Percentiles rank a stretch among this genome's conserved stretches.
These are phyloP conservation scores for Neofusicoccum sp. DNA, from an alignment of 2,329 filamentous ascomycete genomes.

Conservation along the genomic window DNA sequence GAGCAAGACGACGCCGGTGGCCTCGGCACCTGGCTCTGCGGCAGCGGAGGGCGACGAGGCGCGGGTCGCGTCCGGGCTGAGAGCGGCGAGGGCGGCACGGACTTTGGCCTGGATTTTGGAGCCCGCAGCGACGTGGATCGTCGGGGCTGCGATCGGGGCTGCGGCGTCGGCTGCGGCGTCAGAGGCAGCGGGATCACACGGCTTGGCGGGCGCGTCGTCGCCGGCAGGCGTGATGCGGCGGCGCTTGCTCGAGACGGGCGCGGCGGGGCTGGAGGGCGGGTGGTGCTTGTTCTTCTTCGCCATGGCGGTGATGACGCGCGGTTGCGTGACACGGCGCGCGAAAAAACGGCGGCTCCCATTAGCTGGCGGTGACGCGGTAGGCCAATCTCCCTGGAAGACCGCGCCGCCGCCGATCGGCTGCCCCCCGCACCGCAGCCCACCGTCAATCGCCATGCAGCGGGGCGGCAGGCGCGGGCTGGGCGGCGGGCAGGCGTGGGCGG, in stretches of 20 bases:
- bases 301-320: constrained; percentile 12
- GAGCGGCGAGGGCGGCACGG: background rate
- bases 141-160: background rate
- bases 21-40: background rate
- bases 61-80: background rate
- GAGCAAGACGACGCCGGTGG: background rate
- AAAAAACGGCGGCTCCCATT: background rate
- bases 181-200: background rate
- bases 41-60: background rate
- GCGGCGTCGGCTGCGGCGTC: background rate
- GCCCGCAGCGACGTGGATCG: constrained; percentile 8
- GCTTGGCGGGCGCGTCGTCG: background rate
- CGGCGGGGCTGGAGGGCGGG: constrained; percentile 1
- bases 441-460: too few relatives aligned
- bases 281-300: constrained; percentile 15
- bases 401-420: background rate
- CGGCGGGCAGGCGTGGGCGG: background rate
- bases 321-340: constrained; percentile 1
- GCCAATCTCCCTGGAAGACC: background rate
- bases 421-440: too few relatives aligned
- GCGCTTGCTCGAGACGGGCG: constrained; percentile 12
- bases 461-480: background rate
- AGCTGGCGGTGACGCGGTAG: background rate
- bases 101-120: constrained; percentile 16
- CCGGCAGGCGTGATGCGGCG: constrained; percentile 5